Evolutionary conservation across 2,329 filamentous ascomycete genomes (phyloP), one percentile per base, ranked within the genome.

Genomic region (Paraconiothyrium brasiliense): DNA sequence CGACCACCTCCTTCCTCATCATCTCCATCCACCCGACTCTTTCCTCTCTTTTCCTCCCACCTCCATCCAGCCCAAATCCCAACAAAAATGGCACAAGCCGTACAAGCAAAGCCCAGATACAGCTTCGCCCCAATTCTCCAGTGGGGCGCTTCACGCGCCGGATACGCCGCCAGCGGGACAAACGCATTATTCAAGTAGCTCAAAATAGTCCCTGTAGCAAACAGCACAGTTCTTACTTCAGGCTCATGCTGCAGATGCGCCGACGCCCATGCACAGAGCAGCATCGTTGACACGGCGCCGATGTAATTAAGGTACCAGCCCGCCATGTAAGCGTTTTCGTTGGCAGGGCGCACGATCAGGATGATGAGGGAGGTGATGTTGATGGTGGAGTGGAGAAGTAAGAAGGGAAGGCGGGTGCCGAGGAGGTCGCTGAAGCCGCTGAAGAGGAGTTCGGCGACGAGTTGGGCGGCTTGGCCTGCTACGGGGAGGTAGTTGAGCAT

Each of bases 401-500:
- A 41, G 34, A 63, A 63, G 8, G 58, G 61, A 14, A 63, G 54
- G 22, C 61, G 52, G 20, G 47, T 54, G 35, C 47, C 57, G 35
- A 60, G 55, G 24, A 51, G 55, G 39, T 63, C 61, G 30, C 57
- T 60, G 41, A 60, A 57, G 16, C 61, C 61, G 30, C 54, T 57
- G 27, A 63, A 60, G 16, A 63, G 37, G 2, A 63, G 58, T 51
- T 57, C 52, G n/a, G 57, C 58, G 22, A 60, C 54, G 5, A 63
- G 58, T 50, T 60, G 58, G 1, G 50, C 39, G 24, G 57, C 58
- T 63, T 63, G 58, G 20, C 61, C 61, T 20, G 54, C 46, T 20
- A 63, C 60, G 4, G 61, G 61, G 10, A 63, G 54, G 48, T 63
- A 63, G 30, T 63, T 63, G 6, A 63, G 58, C 61, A 63, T 63